A percentile compares a stretch with the other conserved stretches of the same genome.
Conservation (phyloP, 768 basidiomycete species). For the Galerina marginata region DNA sequence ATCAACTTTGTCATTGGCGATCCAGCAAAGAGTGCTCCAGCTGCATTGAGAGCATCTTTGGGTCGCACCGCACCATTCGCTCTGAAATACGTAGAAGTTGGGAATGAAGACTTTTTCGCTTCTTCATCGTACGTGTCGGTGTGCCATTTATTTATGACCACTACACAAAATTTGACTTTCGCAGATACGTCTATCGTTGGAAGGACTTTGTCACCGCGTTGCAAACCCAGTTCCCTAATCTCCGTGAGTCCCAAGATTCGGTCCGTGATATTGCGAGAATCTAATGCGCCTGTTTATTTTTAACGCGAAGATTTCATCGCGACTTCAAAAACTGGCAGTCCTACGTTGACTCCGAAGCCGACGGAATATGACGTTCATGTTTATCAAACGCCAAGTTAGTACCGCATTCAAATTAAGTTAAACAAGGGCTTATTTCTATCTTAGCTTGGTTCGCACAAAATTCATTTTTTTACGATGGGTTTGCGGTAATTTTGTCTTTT, state of each 20-base stretch:
- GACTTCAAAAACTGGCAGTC: constrained; percentile 49
- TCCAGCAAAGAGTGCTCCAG: constrained; percentile 7
- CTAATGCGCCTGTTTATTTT: not conserved
- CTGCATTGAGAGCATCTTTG: constrained; percentile 36
- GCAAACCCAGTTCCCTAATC: constrained; percentile 51
- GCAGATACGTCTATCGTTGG: constrained; percentile 62
- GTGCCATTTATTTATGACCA: not conserved
- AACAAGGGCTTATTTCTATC: not conserved
- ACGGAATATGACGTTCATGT: constrained; percentile 62
- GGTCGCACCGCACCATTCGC: constrained; percentile 60
- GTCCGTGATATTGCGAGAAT: no score
- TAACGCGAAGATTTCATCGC: constrained; percentile 57
- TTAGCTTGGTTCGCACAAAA: constrained; percentile 50
- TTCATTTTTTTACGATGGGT: constrained; percentile 46
- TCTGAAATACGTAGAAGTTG: constrained; percentile 55
- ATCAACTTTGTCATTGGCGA: constrained; percentile 15
- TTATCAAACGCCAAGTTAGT: constrained; percentile 59
- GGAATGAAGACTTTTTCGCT: constrained; percentile 54
- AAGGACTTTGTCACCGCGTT: constrained; percentile 49
- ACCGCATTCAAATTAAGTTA: not conserved
- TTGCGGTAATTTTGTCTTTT: constrained; percentile 29
- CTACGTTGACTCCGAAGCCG: constrained; percentile 53
- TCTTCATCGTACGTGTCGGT: no score
- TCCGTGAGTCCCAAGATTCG: constrained; percentile 43
- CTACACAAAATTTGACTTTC: no score